Evolutionary conservation across 106 monocot genomes (phyloP).

Genomic region (Narthecium ossifragum): DNA sequence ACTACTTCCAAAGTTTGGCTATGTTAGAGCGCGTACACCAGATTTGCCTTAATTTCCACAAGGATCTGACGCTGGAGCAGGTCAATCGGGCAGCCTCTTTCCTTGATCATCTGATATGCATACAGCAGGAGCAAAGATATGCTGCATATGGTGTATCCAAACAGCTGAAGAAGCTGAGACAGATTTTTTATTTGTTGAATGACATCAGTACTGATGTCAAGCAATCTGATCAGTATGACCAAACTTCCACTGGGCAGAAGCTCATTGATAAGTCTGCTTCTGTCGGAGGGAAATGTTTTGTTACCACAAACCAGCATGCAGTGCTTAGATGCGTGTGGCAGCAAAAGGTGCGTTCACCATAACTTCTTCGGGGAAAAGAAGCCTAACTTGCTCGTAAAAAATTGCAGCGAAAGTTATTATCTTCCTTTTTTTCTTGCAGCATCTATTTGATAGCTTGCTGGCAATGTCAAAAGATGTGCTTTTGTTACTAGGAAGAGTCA

Average conservation of each 20-base stretch:
- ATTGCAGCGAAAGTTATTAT: background rate
- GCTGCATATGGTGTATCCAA: conserved; percentile 36
- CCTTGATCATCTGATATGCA: conserved; percentile 59
- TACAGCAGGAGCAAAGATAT: conserved; percentile 68
- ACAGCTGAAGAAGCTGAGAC: conserved; percentile 36
- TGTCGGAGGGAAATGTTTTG: background rate
- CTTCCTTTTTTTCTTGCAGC: conserved; percentile 28
- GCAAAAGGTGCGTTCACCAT: conserved; percentile 55
- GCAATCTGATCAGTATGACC: background rate
- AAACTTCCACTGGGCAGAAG: background rate
- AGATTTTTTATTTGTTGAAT: conserved; percentile 22
- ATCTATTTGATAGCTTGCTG: conserved; percentile 60
- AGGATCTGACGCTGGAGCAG: conserved; percentile 71
- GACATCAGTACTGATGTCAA: conserved; percentile 22
- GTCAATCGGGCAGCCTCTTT: conserved; percentile 66
- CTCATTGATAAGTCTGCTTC: background rate
- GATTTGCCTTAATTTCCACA: conserved; percentile 47
- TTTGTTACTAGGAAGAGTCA: conserved; percentile 36
- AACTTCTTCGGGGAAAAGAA: background rate
- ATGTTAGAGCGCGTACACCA: conserved; percentile 54
- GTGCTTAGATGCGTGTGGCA: conserved; percentile 63
- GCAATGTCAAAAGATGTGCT: conserved; percentile 45
- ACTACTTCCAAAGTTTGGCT: conserved; percentile 72
- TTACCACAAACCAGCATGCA: conserved; percentile 32
- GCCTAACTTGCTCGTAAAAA: background rate